These are phyloP conservation scores for Cotoneaster glaucophyllus DNA, from an alignment of 306 rosid species.

Conservation along the genomic window DNA sequence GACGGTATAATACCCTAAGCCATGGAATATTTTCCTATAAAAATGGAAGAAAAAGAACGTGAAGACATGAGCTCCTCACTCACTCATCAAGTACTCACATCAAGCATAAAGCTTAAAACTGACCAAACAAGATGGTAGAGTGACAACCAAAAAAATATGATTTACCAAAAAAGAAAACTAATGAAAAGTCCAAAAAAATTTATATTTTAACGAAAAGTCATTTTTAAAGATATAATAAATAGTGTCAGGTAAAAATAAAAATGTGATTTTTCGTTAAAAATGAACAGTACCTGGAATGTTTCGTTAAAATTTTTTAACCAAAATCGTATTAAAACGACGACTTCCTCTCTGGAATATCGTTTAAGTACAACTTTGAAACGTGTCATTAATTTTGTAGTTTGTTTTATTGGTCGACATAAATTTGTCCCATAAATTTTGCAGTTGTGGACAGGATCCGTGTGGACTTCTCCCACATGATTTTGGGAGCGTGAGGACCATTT, in stretches of 20 bases:
- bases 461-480: neutral
- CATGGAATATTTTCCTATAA: no score
- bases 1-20: no score
- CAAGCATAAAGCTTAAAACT: neutral
- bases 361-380: neutral
- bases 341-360: neutral
- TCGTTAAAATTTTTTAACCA: no score
- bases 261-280: no score
- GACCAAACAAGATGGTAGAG: neutral
- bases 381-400: neutral
- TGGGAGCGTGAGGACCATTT: neutral
- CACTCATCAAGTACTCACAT: neutral
- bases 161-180: neutral
- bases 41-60: no score
- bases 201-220: no score
- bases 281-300: no score
- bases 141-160: neutral
- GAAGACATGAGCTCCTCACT: neutral
- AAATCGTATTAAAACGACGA: neutral
- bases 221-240: no score
- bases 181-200: no score
- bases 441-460: neutral
- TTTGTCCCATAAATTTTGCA: neutral
- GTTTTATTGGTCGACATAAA: neutral
- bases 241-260: no score